These are phyloP conservation scores for Podospora bellae-mahoneyi DNA, from an alignment of 495 filamentous ascomycete genomes.

Conservation along the genomic window DNA sequence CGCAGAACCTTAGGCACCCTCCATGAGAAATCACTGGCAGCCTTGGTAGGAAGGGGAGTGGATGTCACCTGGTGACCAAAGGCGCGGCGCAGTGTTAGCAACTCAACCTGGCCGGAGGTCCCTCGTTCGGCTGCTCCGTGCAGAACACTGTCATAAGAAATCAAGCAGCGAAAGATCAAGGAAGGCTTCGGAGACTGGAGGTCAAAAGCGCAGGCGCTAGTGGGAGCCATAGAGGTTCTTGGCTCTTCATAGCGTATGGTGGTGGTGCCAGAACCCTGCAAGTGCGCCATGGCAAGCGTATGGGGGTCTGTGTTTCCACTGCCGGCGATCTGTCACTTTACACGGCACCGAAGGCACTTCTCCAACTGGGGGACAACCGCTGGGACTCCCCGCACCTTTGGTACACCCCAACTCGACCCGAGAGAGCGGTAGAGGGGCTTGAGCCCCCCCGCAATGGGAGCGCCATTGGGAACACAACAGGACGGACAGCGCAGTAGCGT, in stretches of 20 bases:
- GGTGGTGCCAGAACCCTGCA: constrained; percentile 1
- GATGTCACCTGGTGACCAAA: not conserved
- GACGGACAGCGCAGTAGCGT: not conserved
- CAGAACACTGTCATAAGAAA: too few relatives aligned
- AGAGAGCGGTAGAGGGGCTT: constrained; percentile 4
- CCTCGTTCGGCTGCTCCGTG: not conserved
- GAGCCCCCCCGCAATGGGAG: not conserved
- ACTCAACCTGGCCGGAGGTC: not conserved
- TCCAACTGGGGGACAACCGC: not conserved
- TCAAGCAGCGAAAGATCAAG: not conserved
- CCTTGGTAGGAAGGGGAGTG: not conserved
- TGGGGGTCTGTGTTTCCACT: not conserved
- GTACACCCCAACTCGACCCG: constrained; percentile 3
- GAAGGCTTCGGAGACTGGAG: not conserved
- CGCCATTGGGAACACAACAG: constrained; percentile 1
- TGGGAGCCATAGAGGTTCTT: not conserved
- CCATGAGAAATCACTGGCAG: not conserved
- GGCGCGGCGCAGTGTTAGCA: not conserved
- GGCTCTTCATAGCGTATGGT: not conserved
- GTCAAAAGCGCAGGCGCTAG: not conserved
- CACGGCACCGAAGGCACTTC: not conserved
- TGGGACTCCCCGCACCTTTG: not conserved
- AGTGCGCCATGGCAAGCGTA: not conserved
- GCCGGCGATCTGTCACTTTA: not conserved
- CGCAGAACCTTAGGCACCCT: not conserved